phyloP scores from a whole-genome alignment of 2,329 filamentous ascomycete species.

The Hypocrella siamensis region DNA sequence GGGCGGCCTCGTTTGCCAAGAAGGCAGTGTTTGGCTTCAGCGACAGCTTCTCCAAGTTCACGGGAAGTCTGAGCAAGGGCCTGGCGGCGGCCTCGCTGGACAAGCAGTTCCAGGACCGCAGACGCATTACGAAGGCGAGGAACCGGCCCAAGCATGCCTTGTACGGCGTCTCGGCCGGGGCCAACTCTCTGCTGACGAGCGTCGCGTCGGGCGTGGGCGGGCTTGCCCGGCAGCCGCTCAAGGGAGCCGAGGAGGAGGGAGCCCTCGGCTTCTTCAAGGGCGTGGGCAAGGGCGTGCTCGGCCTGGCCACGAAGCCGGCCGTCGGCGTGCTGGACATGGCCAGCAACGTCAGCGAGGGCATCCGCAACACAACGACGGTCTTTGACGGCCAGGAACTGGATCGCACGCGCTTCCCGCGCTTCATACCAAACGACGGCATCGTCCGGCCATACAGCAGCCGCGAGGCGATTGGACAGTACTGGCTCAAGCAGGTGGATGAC shows the following conservation, averaged over 20 bases:
- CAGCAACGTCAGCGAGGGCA: conserved; percentile 91
- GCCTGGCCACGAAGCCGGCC: conserved; percentile 90
- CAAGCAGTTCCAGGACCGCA: conserved; percentile 95
- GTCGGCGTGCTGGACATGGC: conserved; percentile 95
- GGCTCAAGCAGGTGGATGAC: conserved; percentile 96
- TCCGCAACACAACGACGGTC: conserved; percentile 95
- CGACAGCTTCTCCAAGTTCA: conserved; percentile 95
- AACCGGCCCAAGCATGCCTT: conserved; percentile 95
- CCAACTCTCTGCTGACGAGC: conserved; percentile 86
- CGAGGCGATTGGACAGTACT: conserved; percentile 92
- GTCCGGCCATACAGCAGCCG: conserved; percentile 89
- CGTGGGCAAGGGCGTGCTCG: conserved; percentile 85
- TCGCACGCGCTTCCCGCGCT: conserved; percentile 81
- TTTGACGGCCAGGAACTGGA: conserved; percentile 93
- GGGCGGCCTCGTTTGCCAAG: conserved; percentile 92
- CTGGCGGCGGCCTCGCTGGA: conserved; percentile 89
- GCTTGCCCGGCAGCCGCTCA: conserved; percentile 79
- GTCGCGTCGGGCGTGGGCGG: conserved; percentile 89
- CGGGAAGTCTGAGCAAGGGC: conserved; percentile 91
- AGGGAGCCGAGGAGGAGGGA: conserved; percentile 92
- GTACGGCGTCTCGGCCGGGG: conserved; percentile 88
- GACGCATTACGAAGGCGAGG: conserved; percentile 80
- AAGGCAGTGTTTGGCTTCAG: conserved; percentile 96
- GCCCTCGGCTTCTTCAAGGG: conserved; percentile 93
- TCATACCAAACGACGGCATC: conserved; percentile 83